Evolutionary conservation across 371 early-diverging fungal genomes (phyloP).

Genomic region (Batkoa obscura): DNA sequence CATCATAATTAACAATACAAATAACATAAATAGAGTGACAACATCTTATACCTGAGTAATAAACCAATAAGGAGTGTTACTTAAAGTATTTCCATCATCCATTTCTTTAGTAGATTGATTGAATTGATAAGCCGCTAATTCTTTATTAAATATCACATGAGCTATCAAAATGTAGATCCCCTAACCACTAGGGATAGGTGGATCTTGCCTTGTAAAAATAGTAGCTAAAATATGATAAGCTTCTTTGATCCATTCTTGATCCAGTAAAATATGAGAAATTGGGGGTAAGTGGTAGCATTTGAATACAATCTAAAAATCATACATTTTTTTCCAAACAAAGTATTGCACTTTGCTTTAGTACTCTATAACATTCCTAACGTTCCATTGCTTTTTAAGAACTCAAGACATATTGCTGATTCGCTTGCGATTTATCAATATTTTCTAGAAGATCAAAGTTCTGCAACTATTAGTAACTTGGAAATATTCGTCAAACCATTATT

Average conservation of each 20-base stretch:
- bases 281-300: constrained; percentile 59
- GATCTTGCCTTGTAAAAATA: constrained; percentile 7
- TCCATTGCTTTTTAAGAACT: constrained; percentile 29
- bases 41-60: constrained; percentile 13
- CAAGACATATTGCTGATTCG: constrained; percentile 17
- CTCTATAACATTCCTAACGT: constrained; percentile 45
- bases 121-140: not conserved
- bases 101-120: constrained; percentile 7
- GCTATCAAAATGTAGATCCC: constrained; percentile 28
- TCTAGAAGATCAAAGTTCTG: constrained; percentile 33
- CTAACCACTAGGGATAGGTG: constrained; percentile 21
- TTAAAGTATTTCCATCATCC: constrained; percentile 36
- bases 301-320: constrained; percentile 61
- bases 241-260: constrained; percentile 28
- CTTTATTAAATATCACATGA: constrained; percentile 23
- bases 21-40: too few relatives aligned
- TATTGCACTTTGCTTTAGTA: constrained; percentile 45
- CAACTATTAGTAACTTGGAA: constrained; percentile 24
- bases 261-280: constrained; percentile 26
- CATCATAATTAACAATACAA: too few relatives aligned
- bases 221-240: constrained; percentile 13
- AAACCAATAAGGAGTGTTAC: constrained; percentile 31
- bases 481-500: constrained; percentile 18
- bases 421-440: constrained; percentile 24
- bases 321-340: constrained; percentile 5